A percentile compares a stretch with the other conserved stretches of the same genome.
Evolutionary conservation across 129 eudicot species (phyloP).

Genomic region (Scalesia atractyloides): DNA sequence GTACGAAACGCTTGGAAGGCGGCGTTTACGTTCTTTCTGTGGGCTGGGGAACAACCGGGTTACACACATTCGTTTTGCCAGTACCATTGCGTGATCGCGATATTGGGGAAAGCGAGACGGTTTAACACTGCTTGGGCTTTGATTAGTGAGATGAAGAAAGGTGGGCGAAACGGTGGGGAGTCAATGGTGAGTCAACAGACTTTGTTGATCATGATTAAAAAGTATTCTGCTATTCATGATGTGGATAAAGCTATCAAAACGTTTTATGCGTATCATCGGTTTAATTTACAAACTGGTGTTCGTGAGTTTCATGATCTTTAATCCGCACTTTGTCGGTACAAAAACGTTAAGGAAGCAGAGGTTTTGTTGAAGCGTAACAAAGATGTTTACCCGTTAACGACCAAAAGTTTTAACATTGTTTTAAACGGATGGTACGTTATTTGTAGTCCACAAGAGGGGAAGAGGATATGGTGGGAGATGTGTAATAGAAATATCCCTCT

Average conservation of each 20-base stretch:
- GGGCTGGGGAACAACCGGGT: constrained; percentile 71
- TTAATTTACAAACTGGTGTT: constrained; percentile 48
- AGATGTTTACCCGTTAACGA: constrained; percentile 52
- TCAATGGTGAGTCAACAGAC: constrained; percentile 68
- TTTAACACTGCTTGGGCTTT: constrained; percentile 75
- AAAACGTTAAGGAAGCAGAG: constrained; percentile 93
- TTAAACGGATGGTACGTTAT: constrained; percentile 82
- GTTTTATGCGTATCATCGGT: constrained; percentile 59
- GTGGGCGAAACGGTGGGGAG: constrained; percentile 14
- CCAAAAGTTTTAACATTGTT: constrained; percentile 75
- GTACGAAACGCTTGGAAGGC: constrained; percentile 71
- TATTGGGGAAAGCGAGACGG: constrained; percentile 66
- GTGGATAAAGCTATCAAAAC: constrained; percentile 67
- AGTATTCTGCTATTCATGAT: constrained; percentile 77
- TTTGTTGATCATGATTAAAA: constrained; percentile 75
- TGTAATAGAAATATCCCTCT: constrained; percentile 40
- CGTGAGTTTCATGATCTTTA: constrained; percentile 72
- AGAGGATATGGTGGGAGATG: constrained; percentile 88
- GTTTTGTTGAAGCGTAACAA: constrained; percentile 61
- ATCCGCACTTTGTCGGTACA: constrained; percentile 82
- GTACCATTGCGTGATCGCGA: constrained; percentile 75
- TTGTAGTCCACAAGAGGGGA: constrained; percentile 61
- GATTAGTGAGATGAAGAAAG: constrained; percentile 69
- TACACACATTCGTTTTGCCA: constrained; percentile 55
- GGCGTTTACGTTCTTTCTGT: constrained; percentile 70